Percentiles rank a stretch among this genome's conserved stretches.
Evolutionary conservation across 2,329 filamentous ascomycete species (phyloP).

Genomic region (Cercospora citrullina): DNA sequence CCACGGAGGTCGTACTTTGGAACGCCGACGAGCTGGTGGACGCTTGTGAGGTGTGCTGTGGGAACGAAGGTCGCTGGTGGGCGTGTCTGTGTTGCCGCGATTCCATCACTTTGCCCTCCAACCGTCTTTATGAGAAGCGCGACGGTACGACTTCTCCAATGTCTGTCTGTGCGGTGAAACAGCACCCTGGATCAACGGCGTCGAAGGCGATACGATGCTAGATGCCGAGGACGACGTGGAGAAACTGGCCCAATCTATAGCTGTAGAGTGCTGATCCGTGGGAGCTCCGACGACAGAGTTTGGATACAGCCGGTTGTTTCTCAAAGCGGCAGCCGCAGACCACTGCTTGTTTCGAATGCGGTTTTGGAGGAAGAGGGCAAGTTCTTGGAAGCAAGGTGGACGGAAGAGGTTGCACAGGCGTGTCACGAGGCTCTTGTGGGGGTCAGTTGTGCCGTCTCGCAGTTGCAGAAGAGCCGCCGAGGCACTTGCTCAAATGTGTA

Average conservation of each 20-base stretch:
- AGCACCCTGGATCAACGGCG: neutral
- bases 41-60: slow-evolving; percentile 33
- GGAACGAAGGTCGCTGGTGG: slow-evolving; percentile 38
- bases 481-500: neutral
- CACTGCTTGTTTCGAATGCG: neutral
- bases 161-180: neutral
- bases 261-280: neutral
- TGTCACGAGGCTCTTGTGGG: neutral
- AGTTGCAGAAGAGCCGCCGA: neutral
- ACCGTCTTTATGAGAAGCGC: neutral
- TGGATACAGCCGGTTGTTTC: neutral
- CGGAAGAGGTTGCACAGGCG: neutral
- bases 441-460: neutral
- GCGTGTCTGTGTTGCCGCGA: slow-evolving; percentile 34
- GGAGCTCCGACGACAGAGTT: slow-evolving; percentile 1
- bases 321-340: neutral
- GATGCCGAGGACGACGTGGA: neutral
- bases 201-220: neutral
- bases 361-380: neutral
- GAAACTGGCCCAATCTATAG: neutral
- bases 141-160: neutral
- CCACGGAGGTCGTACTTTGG: slow-evolving; percentile 47
- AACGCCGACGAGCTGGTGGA: slow-evolving; percentile 39
- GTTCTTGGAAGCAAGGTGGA: neutral
- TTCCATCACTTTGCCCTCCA: slow-evolving; percentile 21